Percentiles rank a stretch among this genome's conserved stretches.
Conservation (phyloP, 331 rosid genomes). For the Acacia pycnantha region DNA sequence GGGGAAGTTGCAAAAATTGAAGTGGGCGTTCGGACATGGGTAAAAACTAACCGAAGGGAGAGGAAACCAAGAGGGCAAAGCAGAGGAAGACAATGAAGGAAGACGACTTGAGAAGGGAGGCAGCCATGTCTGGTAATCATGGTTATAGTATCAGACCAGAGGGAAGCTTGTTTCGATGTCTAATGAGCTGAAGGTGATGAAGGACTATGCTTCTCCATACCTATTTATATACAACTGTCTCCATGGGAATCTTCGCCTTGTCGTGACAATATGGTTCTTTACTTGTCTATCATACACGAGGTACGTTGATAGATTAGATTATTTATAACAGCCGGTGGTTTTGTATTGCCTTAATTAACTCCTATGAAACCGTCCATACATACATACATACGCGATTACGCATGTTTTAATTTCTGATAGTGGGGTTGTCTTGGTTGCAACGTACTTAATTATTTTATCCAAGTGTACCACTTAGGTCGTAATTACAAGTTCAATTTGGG, state of each 20-base stretch:
- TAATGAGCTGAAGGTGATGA: not conserved
- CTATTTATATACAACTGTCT: too few relatives aligned
- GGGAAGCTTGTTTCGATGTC: not conserved
- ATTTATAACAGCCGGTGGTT: too few relatives aligned
- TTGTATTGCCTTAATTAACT: too few relatives aligned
- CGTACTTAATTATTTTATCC: too few relatives aligned
- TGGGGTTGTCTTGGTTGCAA: too few relatives aligned
- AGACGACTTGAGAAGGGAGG: not conserved
- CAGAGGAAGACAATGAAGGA: not conserved
- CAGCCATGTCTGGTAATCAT: not conserved
- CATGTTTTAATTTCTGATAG: too few relatives aligned
- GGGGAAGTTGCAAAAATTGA: not conserved
- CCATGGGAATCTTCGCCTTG: not conserved
- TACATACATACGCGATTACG: too few relatives aligned
- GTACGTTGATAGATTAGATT: too few relatives aligned
- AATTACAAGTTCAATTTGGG: too few relatives aligned
- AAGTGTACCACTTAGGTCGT: too few relatives aligned
- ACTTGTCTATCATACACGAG: too few relatives aligned
- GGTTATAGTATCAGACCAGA: not conserved
- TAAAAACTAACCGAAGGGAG: not conserved
- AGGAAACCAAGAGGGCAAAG: not conserved
- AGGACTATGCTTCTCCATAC: not conserved
- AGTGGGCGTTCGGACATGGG: not conserved
- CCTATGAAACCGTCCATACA: too few relatives aligned
- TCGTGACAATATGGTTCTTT: not conserved